Percentiles rank a stretch among this genome's conserved stretches.
Evolutionary conservation across 2,329 filamentous ascomycete species (phyloP).

Genomic region (Claviceps cyperi): DNA sequence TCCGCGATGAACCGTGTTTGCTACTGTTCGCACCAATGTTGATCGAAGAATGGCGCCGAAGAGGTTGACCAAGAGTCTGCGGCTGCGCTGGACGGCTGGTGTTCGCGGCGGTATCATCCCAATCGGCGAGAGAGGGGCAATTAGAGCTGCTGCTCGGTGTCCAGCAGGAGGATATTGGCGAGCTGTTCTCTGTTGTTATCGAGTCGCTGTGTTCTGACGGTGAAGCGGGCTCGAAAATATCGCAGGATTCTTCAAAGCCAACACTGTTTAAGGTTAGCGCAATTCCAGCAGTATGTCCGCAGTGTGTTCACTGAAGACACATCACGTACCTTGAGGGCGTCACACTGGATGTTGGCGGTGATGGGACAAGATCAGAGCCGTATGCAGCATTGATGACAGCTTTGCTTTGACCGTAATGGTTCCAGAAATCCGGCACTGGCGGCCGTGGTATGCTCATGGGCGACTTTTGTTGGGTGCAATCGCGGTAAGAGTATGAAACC

Average conservation of each 20-base stretch:
- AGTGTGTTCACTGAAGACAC: background rate
- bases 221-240: background rate
- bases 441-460: background rate
- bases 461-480: background rate
- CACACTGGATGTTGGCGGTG: background rate
- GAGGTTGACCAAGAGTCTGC: background rate
- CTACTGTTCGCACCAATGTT: background rate
- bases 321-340: background rate
- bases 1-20: background rate
- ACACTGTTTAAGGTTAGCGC: background rate
- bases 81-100: background rate
- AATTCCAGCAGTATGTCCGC: background rate
- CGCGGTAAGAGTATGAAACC: background rate
- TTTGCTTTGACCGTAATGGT: background rate
- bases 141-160: background rate
- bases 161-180: background rate
- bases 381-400: background rate
- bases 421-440: conserved; percentile 1
- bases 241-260: no score
- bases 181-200: background rate
- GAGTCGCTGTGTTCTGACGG: background rate
- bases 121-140: background rate
- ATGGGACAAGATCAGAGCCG: background rate
- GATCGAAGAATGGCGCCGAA: background rate
- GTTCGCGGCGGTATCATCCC: background rate